Evolutionary conservation across 352 stramenopile species (phyloP), one percentile per base, ranked within the genome.

Genomic region (Phytophthora rubi): DNA sequence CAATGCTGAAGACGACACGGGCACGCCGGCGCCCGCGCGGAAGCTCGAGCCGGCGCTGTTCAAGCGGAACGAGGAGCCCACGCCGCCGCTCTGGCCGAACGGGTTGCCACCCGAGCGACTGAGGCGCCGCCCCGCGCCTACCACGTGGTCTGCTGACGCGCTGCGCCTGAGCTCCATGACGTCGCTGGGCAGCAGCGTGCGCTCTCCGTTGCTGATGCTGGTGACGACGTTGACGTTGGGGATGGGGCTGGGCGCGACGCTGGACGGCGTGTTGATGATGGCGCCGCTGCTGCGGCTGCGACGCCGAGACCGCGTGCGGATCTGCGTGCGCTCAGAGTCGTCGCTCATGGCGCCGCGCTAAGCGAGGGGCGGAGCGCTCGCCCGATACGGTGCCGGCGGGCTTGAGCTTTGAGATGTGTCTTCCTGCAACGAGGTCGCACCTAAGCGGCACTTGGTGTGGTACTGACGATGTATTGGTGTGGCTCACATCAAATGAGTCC

Each of bases 241-340:
- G 16, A 42, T 13, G 56, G 83, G 71, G 49, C 76, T 72, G 5
- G 82, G 65, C 30, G 77, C 83, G 4, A 7, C 39, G 39, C 39
- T 48, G 13, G 39, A n/a, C 37, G 85, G 93, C 70, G 86, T 80
- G 7, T 82, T 96, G n/a, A 92, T 92, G 21, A 98, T 93, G 53
- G 92, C 97, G 33, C 77, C 96, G 53, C 92, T 98, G 55, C 81
- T 98, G 32, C 88, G 93, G 55, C 74, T 81, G 44, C 74, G 74
- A 32, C 70, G 65, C 15, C 74, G 70, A 53, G 66, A 62, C 35
- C 74, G 70, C 37, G 66, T 71, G 51, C 53, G 42, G 62, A 71
- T 51, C 21, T 53, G 61, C 21, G 54, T 23, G 52, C 49, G 37
- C 55, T 73, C 60, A 6, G 70, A 53, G 62, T 76, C 56, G 53